Base-by-base conservation (phyloP, 768 basidiomycete genomes). In the Naganishia friedmannii region DNA sequence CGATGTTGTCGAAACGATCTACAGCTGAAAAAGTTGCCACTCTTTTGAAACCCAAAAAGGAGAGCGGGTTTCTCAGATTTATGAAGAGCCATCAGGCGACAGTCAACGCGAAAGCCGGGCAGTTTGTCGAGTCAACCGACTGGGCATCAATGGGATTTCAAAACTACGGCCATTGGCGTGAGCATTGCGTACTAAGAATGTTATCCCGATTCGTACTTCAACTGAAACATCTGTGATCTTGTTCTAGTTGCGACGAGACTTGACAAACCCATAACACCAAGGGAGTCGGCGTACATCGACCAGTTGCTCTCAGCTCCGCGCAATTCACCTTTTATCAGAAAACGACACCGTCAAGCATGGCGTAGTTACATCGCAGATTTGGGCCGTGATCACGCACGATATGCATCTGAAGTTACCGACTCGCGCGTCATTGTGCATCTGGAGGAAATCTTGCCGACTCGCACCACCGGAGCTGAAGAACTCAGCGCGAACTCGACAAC, bases 161-260 rank as follows among this genome's bases (percentile, higher is more conserved):
- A 28, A 42, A 45, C 39, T 63, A 63, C 42, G 60, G 60, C n/a
- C 39, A 63, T 23, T 63, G 60, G 60, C 39, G 60, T 63, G 23
- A 63, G 60, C 17, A n/a, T 32, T 32, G 2, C 32, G 31, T n/a
- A n/a, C 34, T 17, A 31, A 2, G 2, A 2, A 31, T 55, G 26
- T n/a, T 8, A 31, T 10, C 53, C 17, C 29, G 7, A 31, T 55
- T 51, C n/a, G 13, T 46, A 15, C 45, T 46, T n/a, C 3, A 23
- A 51, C 48, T 51, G 48, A 51, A 55, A 55, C 13, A 29, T 32
- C 29, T 7, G 29, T 34, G 26, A 31, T 21, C 2, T 58, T 10
- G 19, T 63, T n/a, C 15, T 26, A 63, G 60, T 63, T 19, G 21
- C 29, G n/a, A 45, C 7, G 9, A 63, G 60, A 29, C 39, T 63